Evolutionary conservation across 2,329 filamentous ascomycete genomes (phyloP).

Genomic region (Alternaria ventricosa): DNA sequence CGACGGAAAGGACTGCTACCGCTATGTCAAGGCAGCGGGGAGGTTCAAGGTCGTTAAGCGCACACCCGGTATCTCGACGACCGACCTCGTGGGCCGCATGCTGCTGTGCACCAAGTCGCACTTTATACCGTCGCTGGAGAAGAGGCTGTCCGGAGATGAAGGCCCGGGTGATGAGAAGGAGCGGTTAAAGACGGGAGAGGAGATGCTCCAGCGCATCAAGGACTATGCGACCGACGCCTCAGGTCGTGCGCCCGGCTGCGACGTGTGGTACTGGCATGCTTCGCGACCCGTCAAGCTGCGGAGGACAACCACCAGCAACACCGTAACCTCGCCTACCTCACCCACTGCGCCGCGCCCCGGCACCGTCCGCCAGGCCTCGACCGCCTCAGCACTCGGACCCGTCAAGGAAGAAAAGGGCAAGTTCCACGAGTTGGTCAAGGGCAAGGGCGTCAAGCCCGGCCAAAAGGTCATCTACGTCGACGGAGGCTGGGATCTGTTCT

Average conservation of each 20-base stretch:
- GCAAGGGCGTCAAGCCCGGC: constrained; percentile 73
- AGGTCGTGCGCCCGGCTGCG: constrained; percentile 76
- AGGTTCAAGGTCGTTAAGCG: constrained; percentile 97
- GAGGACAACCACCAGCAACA: constrained; percentile 40
- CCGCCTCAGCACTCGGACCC: constrained; percentile 45
- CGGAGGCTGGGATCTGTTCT: constrained; percentile 95
- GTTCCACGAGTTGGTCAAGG: constrained; percentile 73
- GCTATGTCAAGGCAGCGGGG: constrained; percentile 92
- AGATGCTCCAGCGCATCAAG: constrained; percentile 77
- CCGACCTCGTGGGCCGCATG: constrained; percentile 98
- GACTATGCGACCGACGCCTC: constrained; percentile 89
- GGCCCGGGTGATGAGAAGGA: constrained; percentile 74
- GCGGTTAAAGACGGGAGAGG: constrained; percentile 65
- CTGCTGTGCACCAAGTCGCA: constrained; percentile 92
- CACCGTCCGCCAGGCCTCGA: constrained; percentile 40
- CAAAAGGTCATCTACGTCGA: constrained; percentile 94
- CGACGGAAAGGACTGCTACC: constrained; percentile 93
- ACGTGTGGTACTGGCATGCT: constrained; percentile 84
- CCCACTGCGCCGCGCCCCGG: constrained; percentile 24
- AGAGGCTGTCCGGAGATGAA: constrained; percentile 72
- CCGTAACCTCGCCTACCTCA: constrained; percentile 7
- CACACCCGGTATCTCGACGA: constrained; percentile 95
- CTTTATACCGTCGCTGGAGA: constrained; percentile 83
- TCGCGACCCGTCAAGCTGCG: constrained; percentile 53
- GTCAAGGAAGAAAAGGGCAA: constrained; percentile 65